phyloP scores from a whole-genome alignment of 164 flowering plant genomes.

The Macadamia integrifolia region DNA sequence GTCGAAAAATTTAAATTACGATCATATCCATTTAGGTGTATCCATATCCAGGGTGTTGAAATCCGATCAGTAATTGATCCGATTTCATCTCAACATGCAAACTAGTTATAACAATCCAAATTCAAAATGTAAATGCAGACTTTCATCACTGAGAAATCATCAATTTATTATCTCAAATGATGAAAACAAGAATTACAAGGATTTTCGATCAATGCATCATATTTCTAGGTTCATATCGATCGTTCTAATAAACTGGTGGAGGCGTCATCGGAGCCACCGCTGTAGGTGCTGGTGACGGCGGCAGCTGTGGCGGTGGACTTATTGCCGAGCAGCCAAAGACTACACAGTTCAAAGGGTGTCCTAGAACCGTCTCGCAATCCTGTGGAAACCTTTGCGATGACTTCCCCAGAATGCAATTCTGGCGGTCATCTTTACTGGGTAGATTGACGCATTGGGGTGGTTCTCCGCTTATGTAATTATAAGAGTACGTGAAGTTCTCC shows the following conservation, averaged over 20 bases:
- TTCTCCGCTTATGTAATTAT: conserved; percentile 40
- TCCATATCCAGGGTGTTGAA: too few relatives aligned
- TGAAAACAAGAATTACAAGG: background rate
- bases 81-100: too few relatives aligned
- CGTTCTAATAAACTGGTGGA: conserved; percentile 1
- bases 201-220: too few relatives aligned
- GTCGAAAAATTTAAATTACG: too few relatives aligned
- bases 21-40: too few relatives aligned
- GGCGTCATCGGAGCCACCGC: too few relatives aligned
- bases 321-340: conserved; percentile 28
- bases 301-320: conserved; percentile 30
- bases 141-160: background rate
- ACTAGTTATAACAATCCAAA: too few relatives aligned
- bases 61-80: too few relatives aligned
- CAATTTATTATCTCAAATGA: background rate
- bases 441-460: conserved; percentile 31
- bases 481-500: conserved; percentile 52
- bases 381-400: conserved; percentile 35
- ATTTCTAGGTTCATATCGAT: too few relatives aligned
- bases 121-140: too few relatives aligned
- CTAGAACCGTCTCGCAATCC: conserved; percentile 35
- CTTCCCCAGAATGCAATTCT: conserved; percentile 42
- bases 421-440: conserved; percentile 28
- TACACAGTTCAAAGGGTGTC: conserved; percentile 30
- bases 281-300: conserved; percentile 1